These are phyloP conservation scores for Xylariaceae sp. DNA, from an alignment of 2,329 filamentous ascomycete genomes.

Conservation along the genomic window DNA sequence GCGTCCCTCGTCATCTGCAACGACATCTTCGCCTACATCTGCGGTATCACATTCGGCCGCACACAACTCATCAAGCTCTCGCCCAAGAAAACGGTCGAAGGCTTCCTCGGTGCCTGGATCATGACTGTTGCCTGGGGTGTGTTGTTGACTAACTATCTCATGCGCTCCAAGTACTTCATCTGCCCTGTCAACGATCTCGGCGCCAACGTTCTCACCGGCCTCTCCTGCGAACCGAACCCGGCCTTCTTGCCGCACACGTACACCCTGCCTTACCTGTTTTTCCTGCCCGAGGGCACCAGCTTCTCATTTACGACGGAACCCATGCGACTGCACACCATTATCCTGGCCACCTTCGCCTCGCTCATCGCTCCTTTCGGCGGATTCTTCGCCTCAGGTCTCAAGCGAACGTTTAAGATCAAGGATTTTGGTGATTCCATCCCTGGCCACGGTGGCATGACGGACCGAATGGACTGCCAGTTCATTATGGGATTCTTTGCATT, in stretches of 20 bases:
- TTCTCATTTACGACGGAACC: conserved; percentile 71
- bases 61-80: conserved; percentile 97
- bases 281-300: conserved; percentile 40
- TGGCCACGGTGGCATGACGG: conserved; percentile 95
- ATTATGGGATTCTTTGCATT: conserved; percentile 99
- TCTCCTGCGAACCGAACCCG: conserved; percentile 85
- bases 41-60: conserved; percentile 91
- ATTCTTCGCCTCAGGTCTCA: conserved; percentile 95
- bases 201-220: conserved; percentile 84
- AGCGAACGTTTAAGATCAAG: conserved; percentile 99
- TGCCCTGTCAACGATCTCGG: conserved; percentile 96
- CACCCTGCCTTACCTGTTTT: conserved; percentile 54
- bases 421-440: conserved; percentile 98
- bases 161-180: conserved; percentile 94
- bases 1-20: conserved; percentile 95
- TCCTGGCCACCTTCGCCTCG: conserved; percentile 89
- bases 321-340: conserved; percentile 88
- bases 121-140: conserved; percentile 87
- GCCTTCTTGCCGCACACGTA: conserved; percentile 66
- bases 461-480: conserved; percentile 99
- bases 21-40: conserved; percentile 97
- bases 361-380: conserved; percentile 96
- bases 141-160: conserved; percentile 74
- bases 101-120: conserved; percentile 93
- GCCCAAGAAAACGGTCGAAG: conserved; percentile 98